Base-by-base conservation (phyloP, 139 green algal species). In the Penium margaritaceum region DNA sequence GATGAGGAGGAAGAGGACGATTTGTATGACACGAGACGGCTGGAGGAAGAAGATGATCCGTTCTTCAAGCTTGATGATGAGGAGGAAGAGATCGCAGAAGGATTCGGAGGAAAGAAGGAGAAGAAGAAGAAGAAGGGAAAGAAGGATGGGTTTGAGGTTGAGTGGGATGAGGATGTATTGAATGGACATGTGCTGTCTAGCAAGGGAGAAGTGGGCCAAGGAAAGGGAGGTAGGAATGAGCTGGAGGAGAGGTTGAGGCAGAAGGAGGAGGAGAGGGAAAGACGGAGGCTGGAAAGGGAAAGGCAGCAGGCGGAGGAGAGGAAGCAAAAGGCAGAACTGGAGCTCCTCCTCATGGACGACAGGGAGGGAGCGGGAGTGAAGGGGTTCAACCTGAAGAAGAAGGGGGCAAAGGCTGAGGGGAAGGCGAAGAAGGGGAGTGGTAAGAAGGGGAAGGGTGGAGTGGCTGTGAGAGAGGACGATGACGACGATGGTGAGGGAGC, bases 261-360 rank as follows among this genome's bases (percentile, higher is more conserved):
- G 47, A 34, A 35, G 57, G 70, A 54, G 34, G 66, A 72, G 69
- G 69, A 74, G 35, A 82, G 55, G 47, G 71, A 44, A 36, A 53
- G 47, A 35, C 60, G 85, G 66, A 58, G 74, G 2, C n/a, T n/a
- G 60, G 64, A 80, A 53, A 38, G 41, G 73, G 67, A 69, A 63
- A 68, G 51, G 70, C 47, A 44, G 78, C 61, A 70, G 54, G 67
- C 80, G 60, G 65, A 71, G n/a, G 84, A 58, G 43, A 66, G 33
- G 37, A 47, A 37, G 36, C 62, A 85, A 64, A 60, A 75, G 3
- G 91, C 91, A 12, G 88, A 97, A 75, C 84, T 97, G 57, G 92
- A 97, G 82, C 85, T 97, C 80, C 81, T 97, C 43, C 73, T 96
- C 27, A 88, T 97, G 89, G 91, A 97, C 41, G 92, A 96, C 47